Evolutionary conservation across 108 stramenopile genomes (phyloP), one percentile per base, ranked within the genome.

Genomic region (Skeletonema potamos): DNA sequence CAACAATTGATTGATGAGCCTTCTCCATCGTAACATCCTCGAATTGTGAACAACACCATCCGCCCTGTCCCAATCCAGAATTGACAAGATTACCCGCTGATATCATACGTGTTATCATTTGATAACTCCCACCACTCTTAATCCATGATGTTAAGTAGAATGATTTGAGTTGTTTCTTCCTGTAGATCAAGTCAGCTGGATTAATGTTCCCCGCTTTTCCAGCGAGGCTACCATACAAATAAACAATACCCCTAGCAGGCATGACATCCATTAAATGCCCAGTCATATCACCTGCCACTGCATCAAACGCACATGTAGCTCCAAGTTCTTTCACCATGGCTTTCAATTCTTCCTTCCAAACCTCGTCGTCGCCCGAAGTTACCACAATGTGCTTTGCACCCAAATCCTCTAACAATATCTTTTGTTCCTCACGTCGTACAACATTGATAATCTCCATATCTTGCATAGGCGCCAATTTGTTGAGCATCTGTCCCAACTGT

Each of bases 241-340:
- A 83, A 2, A 84, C 68, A 11, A 58, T 67, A 18, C 85, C 85
- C 44, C 72, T 54, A 1, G n/a, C 1, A 11, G 85, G 87, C 73
- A 89, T 27, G 7, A 27, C 27, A 24, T 74, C 72, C 70, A 86
- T 24, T 8, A 89, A 22, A 72, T 71, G 62, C 27, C 84, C 83
- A 9, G 79, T 63, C 76, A 77, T 73, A 17, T 44, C 56, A n/a
- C 85, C 86, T 12, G 73, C 68, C 3, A 86, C 76, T 4, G 86
- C 84, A 74, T 89, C 88, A 64, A 89, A 89, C 17, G 87, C 87
- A 39, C 70, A 67, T 4, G 82, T 85, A 7, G 74, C 79, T 3
- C 67, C 77, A 18, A 84, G 63, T 54, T 89, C 83, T 27, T 76
- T 58, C n/a, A 89, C 60, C 46, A 77, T 78, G 65, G 44, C 60